These are phyloP conservation scores for Kappamyces sp. DNA, from an alignment of 192 early-diverging fungal species.

Conservation along the genomic window DNA sequence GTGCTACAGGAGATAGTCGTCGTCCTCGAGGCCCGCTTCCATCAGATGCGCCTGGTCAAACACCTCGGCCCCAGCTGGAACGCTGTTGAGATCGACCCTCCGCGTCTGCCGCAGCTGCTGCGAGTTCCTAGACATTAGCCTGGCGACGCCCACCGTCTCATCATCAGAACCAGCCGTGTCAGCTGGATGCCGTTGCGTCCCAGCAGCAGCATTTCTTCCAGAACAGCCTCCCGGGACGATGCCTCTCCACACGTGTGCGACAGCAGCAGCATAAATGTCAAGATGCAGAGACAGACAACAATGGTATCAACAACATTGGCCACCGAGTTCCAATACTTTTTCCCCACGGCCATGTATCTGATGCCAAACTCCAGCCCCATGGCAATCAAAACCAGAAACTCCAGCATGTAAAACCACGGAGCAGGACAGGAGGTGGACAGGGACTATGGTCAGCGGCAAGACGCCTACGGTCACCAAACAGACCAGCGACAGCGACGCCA, in stretches of 20 bases:
- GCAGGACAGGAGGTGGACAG: conserved; percentile 8
- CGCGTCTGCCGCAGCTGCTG: too few relatives aligned
- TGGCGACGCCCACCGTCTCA: neutral
- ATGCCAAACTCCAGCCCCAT: conserved; percentile 5
- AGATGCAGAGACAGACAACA: conserved; percentile 8
- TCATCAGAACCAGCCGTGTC: conserved; percentile 3
- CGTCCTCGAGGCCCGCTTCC: too few relatives aligned
- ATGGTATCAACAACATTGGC: conserved; percentile 10
- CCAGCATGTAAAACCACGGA: conserved; percentile 14
- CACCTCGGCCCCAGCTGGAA: too few relatives aligned
- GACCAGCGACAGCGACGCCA: conserved; percentile 6
- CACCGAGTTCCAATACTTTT: conserved; percentile 5
- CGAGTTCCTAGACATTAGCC: too few relatives aligned
- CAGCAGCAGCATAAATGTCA: conserved; percentile 10
- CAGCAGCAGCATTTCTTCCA: conserved; percentile 11
- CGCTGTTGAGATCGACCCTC: too few relatives aligned
- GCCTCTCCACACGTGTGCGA: conserved; percentile 2
- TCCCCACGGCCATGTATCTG: neutral
- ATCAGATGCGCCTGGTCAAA: too few relatives aligned
- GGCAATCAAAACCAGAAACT: conserved; percentile 8
- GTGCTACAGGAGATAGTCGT: too few relatives aligned
- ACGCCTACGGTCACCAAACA: conserved; percentile 5
- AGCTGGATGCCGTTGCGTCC: conserved; percentile 12
- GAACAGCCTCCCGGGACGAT: neutral
- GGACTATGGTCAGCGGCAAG: conserved; percentile 2